Conservation (phyloP, 352 stramenopile species). For the Pythium monospermum region DNA sequence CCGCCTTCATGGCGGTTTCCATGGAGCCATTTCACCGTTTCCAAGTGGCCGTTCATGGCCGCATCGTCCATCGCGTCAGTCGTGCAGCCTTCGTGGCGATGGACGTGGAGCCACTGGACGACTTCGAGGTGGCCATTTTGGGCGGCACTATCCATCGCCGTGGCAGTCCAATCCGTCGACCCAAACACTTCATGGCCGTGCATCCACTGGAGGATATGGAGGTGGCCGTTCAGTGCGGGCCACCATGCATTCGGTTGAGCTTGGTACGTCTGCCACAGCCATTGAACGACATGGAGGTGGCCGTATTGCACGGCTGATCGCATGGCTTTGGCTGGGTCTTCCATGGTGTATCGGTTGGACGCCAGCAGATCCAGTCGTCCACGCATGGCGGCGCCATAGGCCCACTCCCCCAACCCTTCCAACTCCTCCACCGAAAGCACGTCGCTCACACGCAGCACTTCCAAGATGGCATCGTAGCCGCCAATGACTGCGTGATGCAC, state of each 20-base stretch:
- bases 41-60: conserved; percentile 15
- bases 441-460: conserved; percentile 16
- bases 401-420: too few relatives aligned
- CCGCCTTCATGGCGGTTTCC: conserved; percentile 24
- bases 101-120: conserved; percentile 23
- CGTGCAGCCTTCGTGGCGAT: conserved; percentile 22
- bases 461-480: conserved; percentile 16
- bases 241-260: conserved; percentile 19
- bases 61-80: conserved; percentile 24
- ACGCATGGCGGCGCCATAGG: conserved; percentile 7
- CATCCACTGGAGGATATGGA: conserved; percentile 24
- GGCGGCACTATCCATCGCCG: conserved; percentile 20
- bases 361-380: conserved; percentile 22
- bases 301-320: too few relatives aligned
- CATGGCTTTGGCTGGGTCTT: conserved; percentile 16
- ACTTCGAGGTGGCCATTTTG: conserved; percentile 21
- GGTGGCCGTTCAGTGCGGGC: conserved; percentile 18
- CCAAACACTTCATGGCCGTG: too few relatives aligned
- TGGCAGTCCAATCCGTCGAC: conserved; percentile 23
- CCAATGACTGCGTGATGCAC: conserved; percentile 16
- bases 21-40: conserved; percentile 25
- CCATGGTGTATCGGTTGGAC: conserved; percentile 1
- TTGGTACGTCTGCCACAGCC: conserved; percentile 21
- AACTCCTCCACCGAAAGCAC: conserved; percentile 19
- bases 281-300: conserved; percentile 23